Conservation (phyloP, 805 yeast species). For the Jamesozyma gamospora region DNA sequence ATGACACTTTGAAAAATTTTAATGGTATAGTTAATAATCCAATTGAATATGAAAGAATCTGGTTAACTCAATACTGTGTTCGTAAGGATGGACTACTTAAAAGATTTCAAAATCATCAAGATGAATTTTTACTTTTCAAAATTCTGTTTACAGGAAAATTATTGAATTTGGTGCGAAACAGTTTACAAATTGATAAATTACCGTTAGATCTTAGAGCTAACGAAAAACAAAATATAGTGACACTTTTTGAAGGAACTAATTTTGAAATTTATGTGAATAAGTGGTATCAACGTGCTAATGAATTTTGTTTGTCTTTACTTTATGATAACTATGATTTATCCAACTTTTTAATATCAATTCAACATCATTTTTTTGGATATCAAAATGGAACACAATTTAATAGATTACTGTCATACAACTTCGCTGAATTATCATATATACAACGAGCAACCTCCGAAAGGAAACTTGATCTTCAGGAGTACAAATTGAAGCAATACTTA, state of each 20-base stretch:
- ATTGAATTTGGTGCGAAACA: constrained; percentile 46
- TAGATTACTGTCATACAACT: constrained; percentile 15
- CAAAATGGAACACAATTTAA: constrained; percentile 20
- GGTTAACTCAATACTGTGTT: constrained; percentile 67
- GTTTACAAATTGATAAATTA: constrained; percentile 14
- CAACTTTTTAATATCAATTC: constrained; percentile 39
- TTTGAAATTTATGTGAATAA: constrained; percentile 47
- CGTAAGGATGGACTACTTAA: constrained; percentile 66
- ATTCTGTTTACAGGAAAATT: constrained; percentile 78
- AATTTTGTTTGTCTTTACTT: constrained; percentile 44
- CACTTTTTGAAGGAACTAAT: constrained; percentile 29
- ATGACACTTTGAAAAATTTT: constrained; percentile 24
- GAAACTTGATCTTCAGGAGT: constrained; percentile 5
- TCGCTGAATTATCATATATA: constrained; percentile 21
- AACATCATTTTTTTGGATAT: constrained; percentile 42
- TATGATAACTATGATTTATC: constrained; percentile 50
- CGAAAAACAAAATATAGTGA: too few relatives aligned
- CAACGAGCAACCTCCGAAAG: constrained; percentile 23
- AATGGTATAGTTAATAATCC: constrained; percentile 7
- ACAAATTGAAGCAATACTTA: constrained; percentile 28
- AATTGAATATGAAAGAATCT: constrained; percentile 43
- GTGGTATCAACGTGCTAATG: constrained; percentile 62
- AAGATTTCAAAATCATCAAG: constrained; percentile 50
- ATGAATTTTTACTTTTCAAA: constrained; percentile 33
- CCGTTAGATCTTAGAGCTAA: constrained; percentile 3